Evolutionary conservation across 2,329 filamentous ascomycete genomes (phyloP), one percentile per base, ranked within the genome.

Genomic region (Metarhizium sp.): DNA sequence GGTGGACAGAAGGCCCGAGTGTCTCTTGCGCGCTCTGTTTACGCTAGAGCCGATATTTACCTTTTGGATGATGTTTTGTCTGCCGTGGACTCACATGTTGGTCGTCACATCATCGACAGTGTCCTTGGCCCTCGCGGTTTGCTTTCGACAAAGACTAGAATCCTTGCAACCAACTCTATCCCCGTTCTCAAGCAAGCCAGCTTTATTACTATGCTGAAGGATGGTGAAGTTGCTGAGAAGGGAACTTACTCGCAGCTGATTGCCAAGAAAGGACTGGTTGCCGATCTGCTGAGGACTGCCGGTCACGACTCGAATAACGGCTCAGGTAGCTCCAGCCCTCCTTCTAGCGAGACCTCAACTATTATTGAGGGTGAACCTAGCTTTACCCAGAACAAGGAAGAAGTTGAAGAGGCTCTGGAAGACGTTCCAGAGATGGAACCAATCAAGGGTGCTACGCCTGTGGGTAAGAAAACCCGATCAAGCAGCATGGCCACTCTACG

Each of bases 11-110:
- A 96, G 73, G 92, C 94, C 55, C 88, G 94, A 59, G 79, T 99
- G 58, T 92, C 91, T 14, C 78, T 99, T 54, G 94, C 94, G 45
- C 84, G 94, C 68, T 92, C 95, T 34, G 94, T 99, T 1, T 99
- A 99, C 67, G 92, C 95, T 52, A 83, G 94, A 62, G 91, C 94
- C n/a, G 95, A 99, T 68, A 84, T 99, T 51, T 97, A 97, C 66
- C 78, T 99, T 13, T 78, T 99, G 11, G 94, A 99, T 62, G 94
- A 99, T 68, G 88, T 92, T 58, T 78, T 99, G 11, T 97, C 92
- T 16, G 94, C 95, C 0, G 94, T 99, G n/a, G 94, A 99, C 72
- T 92, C 95, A 60, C 94, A 99, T 67, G 94, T 99, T 57, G 94
- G 94, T 51, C 82, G 90, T 60, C 94, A 99, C 72, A 81, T 99